Base-by-base conservation (phyloP, 2,329 filamentous ascomycete species). In the Tolypocladium endophyticum region DNA sequence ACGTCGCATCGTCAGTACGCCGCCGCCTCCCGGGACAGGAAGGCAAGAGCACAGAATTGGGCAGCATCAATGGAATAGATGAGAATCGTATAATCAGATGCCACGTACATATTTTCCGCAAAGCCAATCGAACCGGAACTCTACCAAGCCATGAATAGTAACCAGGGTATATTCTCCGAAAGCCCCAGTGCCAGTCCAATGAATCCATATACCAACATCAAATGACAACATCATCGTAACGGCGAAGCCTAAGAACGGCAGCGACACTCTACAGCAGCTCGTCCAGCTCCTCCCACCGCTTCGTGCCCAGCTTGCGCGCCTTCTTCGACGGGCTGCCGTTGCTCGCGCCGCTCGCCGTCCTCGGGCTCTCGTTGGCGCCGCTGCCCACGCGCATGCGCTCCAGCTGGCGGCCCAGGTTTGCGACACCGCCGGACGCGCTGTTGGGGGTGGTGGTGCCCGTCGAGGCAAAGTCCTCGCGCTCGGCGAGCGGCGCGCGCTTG, bases 401-500 rank as follows among this genome's bases (percentile, higher is more conserved):
- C 69, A 85, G 70, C 68, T 75, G 78, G 33, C 72, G 74, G 3
- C 79, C 74, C 5, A 82, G 66, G 55, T 74, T 74, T 8, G 67
- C 59, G 57, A 77, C 66, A 35, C 71, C 69, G 14, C 60, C 59
- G 47, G 67, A 63, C 28, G 60, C 58, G 33, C 57, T 30, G 14
- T 55, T 38, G 11, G 55, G 33, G 35, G 56, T 36, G 53, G 55
- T 56, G 3, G 60, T 23, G n/a, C 64, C 38, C 3, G 61, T 55
- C 0, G 68, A 61, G 5, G 59, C 62, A 60, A 77, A 73, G 63
- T 83, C 81, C 28, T 81, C 80, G 5, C 82, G 73, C 68, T 85
- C 83, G 57, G 75, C 75, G 1, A 85, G 76, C 0, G 83, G 82
- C 58, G 75, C 72, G 41, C 83, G 75, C 72, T 84, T 87, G 4